Evolutionary conservation across 257 asterid species (phyloP).

Genomic region (Knoxia roxburghii): DNA sequence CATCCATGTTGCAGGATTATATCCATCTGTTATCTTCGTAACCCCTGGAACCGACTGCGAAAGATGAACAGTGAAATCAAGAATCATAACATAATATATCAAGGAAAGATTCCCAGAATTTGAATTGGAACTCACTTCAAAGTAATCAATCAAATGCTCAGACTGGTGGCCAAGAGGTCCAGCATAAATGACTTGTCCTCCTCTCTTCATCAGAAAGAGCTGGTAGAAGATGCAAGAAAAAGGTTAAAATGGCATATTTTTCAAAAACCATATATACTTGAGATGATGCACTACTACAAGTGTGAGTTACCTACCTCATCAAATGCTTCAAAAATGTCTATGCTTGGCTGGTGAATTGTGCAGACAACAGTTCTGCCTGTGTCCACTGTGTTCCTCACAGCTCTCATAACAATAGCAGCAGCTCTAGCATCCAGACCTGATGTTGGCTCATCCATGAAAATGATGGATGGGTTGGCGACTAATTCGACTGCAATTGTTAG

Average conservation of each 20-base stretch:
- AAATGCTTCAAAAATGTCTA: conserved; percentile 80
- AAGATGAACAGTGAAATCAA: neutral
- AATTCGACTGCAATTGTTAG: conserved; percentile 82
- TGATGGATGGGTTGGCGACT: conserved; percentile 83
- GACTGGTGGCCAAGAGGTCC: conserved; percentile 87
- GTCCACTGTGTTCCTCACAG: conserved; percentile 81
- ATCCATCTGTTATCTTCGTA: conserved; percentile 59
- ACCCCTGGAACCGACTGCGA: conserved; percentile 67
- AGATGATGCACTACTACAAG: neutral
- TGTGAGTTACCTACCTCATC: conserved; percentile 51
- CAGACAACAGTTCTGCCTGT: conserved; percentile 86
- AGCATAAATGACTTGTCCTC: conserved; percentile 69
- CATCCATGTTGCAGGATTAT: conserved; percentile 95
- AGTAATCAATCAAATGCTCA: conserved; percentile 48
- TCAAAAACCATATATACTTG: too few relatives aligned
- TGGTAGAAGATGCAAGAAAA: conserved; percentile 15
- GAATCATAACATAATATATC: neutral
- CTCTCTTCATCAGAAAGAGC: conserved; percentile 83
- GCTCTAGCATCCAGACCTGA: conserved; percentile 92
- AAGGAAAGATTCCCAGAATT: neutral
- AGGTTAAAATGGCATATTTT: neutral
- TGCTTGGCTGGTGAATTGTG: conserved; percentile 89
- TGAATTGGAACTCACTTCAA: conserved; percentile 49
- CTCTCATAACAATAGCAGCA: conserved; percentile 83
- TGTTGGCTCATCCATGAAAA: conserved; percentile 94